Evolutionary conservation across 225 moss, liverwort and hornwort species (phyloP).

Genomic region (Lunularia cruciata): DNA sequence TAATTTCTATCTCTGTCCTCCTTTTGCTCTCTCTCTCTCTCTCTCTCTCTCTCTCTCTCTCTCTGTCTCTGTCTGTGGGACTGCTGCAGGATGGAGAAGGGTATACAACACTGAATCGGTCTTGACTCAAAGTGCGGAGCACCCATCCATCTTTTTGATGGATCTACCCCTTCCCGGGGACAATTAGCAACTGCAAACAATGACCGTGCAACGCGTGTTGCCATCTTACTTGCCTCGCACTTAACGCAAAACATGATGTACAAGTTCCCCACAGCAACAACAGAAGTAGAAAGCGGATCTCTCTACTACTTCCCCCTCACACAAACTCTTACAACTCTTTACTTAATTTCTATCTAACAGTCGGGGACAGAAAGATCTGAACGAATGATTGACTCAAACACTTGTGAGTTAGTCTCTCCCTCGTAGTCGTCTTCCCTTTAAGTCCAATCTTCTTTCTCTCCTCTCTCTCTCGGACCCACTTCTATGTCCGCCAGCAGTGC

Average conservation of each 20-base stretch:
- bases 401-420: no score
- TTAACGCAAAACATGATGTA: conserved; percentile 8
- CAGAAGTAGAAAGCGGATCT: no score
- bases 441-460: no score
- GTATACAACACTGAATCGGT: conserved; percentile 9
- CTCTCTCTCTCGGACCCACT: no score
- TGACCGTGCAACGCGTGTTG: background rate
- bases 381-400: no score
- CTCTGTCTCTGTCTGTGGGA: background rate
- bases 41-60: background rate
- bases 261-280: no score
- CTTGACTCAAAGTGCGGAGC: conserved; percentile 15
- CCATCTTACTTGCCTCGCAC: conserved; percentile 12
- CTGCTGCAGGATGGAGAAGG: background rate
- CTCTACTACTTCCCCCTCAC: no score
- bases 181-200: background rate
- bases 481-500: no score
- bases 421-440: no score
- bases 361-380: no score
- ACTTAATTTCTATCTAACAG: no score
- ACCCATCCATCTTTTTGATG: conserved; percentile 1
- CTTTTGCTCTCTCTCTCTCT: background rate
- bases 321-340: no score
- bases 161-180: background rate
- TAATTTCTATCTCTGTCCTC: background rate